Evolutionary conservation across 768 basidiomycete species (phyloP), one percentile per base, ranked within the genome.

Genomic region (Termitomyces sp.): DNA sequence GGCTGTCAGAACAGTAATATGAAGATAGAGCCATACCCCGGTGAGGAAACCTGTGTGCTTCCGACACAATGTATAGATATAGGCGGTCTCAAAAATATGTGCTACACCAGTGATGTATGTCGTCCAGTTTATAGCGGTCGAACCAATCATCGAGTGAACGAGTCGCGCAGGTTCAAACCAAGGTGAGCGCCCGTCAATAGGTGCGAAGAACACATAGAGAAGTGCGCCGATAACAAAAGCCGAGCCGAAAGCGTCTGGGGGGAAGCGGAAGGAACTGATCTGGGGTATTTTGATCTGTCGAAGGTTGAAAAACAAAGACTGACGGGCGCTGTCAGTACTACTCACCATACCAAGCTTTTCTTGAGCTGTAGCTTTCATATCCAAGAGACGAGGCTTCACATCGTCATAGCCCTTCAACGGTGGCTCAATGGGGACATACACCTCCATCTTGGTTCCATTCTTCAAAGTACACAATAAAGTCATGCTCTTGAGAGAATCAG

Each of bases 281-380:
- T 79, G 75, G 1, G 90, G 89, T 1, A 79, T 70, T 66, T 81
- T 81, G 39, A 83, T 82, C 87, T 88, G 35, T 36, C 29, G 12
- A 42, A 29, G 22, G 32, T 41, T 53, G 22, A 32, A 7, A 44
- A 25, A 6, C 25, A 42, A 20, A 25, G 18, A 31, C 33, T 33
- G 12, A 39, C 15, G 9, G 42, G 38, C 23, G 51, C 18, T 31
- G 25, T 22, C 10, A 33, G 54, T 11, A 10, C 15, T 18, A 48
- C 82, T 23, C 53, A 87, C 89, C 87, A 89, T 90, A 25, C 91
- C 90, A 16, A 93, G 77, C 1, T 82, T 78, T 64, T 89, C 89
- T 63, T 92, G 88, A 0, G 91, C 88, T 23, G 88, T 76, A 0
- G 83, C 83, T 64, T 90, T 91, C 91, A 92, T 93, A 52, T 82